Conservation (phyloP, 345 rosid genomes). For the Brassica carinata region DNA sequence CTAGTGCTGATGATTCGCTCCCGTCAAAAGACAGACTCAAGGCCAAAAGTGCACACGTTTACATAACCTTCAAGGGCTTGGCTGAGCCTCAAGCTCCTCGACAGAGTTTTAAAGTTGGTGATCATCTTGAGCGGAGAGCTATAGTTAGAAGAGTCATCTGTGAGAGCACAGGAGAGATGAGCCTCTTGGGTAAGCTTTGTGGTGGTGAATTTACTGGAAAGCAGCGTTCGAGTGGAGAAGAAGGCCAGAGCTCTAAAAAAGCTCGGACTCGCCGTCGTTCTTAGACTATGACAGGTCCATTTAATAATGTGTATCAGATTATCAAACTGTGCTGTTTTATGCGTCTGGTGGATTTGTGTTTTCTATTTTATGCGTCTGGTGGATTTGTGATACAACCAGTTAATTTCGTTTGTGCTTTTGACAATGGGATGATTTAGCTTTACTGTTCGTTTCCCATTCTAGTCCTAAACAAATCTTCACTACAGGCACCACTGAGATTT, state of each 20-base stretch:
- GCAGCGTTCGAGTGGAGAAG: not conserved
- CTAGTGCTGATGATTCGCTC: not conserved
- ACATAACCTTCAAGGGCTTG: not conserved
- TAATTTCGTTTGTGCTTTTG: not conserved
- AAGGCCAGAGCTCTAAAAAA: not conserved
- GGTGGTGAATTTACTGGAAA: not conserved
- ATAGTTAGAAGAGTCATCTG: conserved; percentile 2
- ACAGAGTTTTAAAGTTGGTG: not conserved
- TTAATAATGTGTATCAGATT: not conserved
- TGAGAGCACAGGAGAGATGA: not conserved
- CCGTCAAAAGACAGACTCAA: not conserved
- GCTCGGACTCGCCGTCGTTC: not conserved
- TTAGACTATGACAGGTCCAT: not conserved
- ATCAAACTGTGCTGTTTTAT: not conserved
- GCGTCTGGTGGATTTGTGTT: not conserved
- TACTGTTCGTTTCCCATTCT: too few species aligned
- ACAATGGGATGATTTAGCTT: too few species aligned
- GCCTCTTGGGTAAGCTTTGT: not conserved
- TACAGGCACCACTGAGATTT: too few species aligned
- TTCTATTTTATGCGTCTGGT: not conserved
- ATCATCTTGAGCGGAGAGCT: not conserved
- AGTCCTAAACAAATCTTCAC: too few species aligned
- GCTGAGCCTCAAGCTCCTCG: not conserved
- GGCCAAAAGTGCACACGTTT: not conserved
- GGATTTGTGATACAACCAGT: not conserved